Conservation (phyloP, 768 basidiomycete genomes). For the Naganishia vaughanmartiniae region DNA sequence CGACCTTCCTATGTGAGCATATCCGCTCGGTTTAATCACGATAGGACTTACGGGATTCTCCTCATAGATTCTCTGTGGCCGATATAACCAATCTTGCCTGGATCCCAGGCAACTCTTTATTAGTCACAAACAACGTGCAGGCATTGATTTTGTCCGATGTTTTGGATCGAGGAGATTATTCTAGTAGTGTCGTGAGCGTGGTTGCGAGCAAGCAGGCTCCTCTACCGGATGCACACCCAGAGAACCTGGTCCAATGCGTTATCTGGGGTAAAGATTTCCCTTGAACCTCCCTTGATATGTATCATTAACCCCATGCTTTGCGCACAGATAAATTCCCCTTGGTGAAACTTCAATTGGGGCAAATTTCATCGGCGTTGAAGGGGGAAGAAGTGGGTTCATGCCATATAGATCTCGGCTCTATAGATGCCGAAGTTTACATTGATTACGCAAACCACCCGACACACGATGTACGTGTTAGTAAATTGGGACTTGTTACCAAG, state of each 20-base stretch:
- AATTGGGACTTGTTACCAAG: neutral
- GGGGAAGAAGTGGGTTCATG: too few relatives aligned
- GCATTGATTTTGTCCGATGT: neutral
- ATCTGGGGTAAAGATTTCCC: constrained; percentile 1
- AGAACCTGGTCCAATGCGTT: constrained; percentile 12
- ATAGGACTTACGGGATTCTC: neutral
- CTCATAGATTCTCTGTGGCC: constrained; percentile 2
- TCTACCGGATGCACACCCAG: constrained; percentile 14
- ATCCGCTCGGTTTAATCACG: neutral
- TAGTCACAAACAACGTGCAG: constrained; percentile 4
- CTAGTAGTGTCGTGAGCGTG: neutral
- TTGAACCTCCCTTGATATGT: too few relatives aligned
- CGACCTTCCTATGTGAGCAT: constrained; percentile 6
- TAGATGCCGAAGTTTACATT: neutral
- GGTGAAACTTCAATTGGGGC: neutral
- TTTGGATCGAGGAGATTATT: neutral
- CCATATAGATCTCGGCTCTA: neutral
- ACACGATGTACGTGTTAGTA: neutral
- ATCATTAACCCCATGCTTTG: neutral
- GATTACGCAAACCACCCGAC: neutral
- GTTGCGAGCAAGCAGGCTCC: neutral
- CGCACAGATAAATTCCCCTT: neutral
- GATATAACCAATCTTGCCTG: constrained; percentile 14
- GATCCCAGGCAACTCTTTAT: constrained; percentile 1
- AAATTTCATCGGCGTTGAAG: neutral